Evolutionary conservation across 2,329 filamentous ascomycete genomes (phyloP), one percentile per base, ranked within the genome.

Genomic region (Fusarium avenaceum): DNA sequence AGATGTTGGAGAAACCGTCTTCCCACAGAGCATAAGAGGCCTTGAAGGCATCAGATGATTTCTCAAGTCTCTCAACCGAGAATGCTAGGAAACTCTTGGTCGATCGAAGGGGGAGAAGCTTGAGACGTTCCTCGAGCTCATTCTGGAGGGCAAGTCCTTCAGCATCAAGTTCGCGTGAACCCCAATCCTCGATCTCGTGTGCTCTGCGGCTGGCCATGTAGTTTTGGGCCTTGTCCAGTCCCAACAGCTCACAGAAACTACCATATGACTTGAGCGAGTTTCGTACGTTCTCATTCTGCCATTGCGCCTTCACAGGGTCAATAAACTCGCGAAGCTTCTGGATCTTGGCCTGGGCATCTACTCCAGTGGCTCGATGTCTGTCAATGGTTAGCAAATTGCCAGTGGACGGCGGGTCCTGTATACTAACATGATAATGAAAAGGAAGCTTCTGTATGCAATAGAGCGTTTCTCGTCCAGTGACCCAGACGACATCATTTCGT

Each of bases 11-110:
- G 55, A 97, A 91, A 1, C 90, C 86, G 55, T 94, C 90, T 60
- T 91, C 88, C 96, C 96, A 99, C n/a, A 99, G 81, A 19, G 85
- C 84, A 71, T 90, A 91, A 1, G 94, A 92, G 26, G 92, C 88
- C 64, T 91, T 87, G 71, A 94, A 96, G 0, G 92, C 85, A 10
- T 87, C 81, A 6, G 92, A 90, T 7, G 86, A 86, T 71, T 91
- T 92, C 48, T 93, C 91, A 9, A 98, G 80, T 75, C 93, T 93
- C 72, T 99, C 96, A 0, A 96, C 95, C 0, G 95, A 96, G 48
- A 94, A 95, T 3, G 91, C 92, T n/a, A 99, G 82, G 75, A 98
- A 92, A 0, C 93, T 93, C 76, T 97, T 97, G 3, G 95, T 97
- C 8, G 92, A 87, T 57, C 95, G 89, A 42, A 99, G 81, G 6